Evolutionary conservation across 1,139 yeast genomes (phyloP).

Genomic region (Suhomyces bribrorum): DNA sequence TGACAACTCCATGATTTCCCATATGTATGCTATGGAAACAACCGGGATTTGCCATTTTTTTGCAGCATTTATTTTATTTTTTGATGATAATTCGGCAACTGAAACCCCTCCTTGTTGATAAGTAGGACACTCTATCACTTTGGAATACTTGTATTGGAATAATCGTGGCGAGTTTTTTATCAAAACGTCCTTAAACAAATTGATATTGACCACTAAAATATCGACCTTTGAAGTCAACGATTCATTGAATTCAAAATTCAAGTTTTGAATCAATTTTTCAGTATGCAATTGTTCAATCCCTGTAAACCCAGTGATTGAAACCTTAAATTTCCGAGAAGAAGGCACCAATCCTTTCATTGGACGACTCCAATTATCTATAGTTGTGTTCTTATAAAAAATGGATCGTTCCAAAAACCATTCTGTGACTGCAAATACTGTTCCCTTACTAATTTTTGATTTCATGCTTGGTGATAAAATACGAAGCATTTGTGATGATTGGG

Average conservation of each 20-base stretch:
- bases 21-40: conserved; percentile 53
- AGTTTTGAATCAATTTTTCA: conserved; percentile 56
- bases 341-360: conserved; percentile 51
- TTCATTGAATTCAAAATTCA: conserved; percentile 53
- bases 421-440: conserved; percentile 47
- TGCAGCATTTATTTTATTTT: conserved; percentile 56
- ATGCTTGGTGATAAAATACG: conserved; percentile 26
- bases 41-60: conserved; percentile 58
- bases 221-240: conserved; percentile 60
- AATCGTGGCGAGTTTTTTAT: conserved; percentile 40
- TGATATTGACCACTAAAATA: conserved; percentile 62
- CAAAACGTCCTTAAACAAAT: conserved; percentile 42
- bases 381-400: conserved; percentile 56
- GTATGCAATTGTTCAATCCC: conserved; percentile 83
- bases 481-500: conserved; percentile 27
- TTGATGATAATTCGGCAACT: conserved; percentile 47
- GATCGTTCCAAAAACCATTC: conserved; percentile 90
- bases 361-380: conserved; percentile 70
- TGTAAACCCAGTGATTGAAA: conserved; percentile 77
- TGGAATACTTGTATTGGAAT: conserved; percentile 38
- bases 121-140: conserved; percentile 38
- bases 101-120: conserved; percentile 31
- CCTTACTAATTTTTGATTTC: conserved; percentile 25
- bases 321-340: conserved; percentile 39
- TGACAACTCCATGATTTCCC: conserved; percentile 42